Evolutionary conservation across 768 basidiomycete genomes (phyloP).

Genomic region (Clitopilus passeckerianus): DNA sequence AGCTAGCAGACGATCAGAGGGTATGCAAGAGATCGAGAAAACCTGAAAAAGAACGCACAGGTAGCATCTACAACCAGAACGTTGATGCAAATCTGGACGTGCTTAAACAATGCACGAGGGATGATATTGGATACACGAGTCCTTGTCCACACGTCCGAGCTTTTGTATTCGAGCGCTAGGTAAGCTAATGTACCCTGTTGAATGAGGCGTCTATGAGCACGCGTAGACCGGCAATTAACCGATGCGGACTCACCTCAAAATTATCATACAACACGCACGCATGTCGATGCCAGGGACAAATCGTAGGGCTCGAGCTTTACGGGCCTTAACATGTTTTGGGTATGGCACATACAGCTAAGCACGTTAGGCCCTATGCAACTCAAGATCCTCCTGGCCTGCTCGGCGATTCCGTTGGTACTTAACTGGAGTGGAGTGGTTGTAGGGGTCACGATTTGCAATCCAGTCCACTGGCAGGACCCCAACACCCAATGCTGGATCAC

Average conservation of each 20-base stretch:
- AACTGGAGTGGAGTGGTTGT: constrained; percentile 71
- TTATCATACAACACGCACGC: constrained; percentile 77
- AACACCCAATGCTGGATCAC: constrained; percentile 72
- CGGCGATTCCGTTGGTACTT: constrained; percentile 37
- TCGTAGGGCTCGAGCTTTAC: constrained; percentile 77
- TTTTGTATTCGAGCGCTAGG: too few relatives aligned
- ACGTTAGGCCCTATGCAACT: too few relatives aligned
- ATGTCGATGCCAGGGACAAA: constrained; percentile 55
- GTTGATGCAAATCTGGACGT: constrained; percentile 67
- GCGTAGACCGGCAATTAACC: constrained; percentile 7
- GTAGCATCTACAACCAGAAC: constrained; percentile 83
- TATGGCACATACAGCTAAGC: constrained; percentile 59
- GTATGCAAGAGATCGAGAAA: too few relatives aligned
- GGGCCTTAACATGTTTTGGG: constrained; percentile 68
- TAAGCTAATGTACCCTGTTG: constrained; percentile 77
- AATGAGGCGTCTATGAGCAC: constrained; percentile 35
- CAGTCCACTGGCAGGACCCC: constrained; percentile 56
- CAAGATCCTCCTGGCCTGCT: too few relatives aligned
- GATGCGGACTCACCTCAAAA: constrained; percentile 45
- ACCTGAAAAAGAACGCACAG: constrained; percentile 46
- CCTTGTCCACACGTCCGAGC: constrained; percentile 76
- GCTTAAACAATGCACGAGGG: constrained; percentile 61
- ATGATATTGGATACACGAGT: constrained; percentile 80
- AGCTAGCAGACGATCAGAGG: too few relatives aligned
- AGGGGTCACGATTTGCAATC: constrained; percentile 64